These are phyloP conservation scores for Oryza meyeriana DNA, from an alignment of 176 grass and related monocot genomes.

Conservation along the genomic window DNA sequence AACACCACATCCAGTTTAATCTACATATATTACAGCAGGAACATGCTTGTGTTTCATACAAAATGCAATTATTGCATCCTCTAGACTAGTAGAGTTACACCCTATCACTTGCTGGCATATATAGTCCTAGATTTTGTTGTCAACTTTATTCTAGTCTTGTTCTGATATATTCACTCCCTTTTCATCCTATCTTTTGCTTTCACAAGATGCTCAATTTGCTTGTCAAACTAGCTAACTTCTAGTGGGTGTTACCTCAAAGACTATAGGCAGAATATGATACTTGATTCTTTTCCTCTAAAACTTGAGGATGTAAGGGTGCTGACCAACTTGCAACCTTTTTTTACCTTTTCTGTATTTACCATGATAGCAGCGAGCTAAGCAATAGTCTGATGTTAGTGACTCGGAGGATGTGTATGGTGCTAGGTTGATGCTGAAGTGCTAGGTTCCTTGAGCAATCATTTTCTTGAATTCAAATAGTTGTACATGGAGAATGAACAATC, in stretches of 20 bases:
- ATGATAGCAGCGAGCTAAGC: background rate
- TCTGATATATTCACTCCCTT: background rate
- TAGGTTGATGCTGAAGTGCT: background rate
- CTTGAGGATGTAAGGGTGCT: background rate
- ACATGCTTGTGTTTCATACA: constrained; percentile 1
- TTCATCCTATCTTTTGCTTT: constrained; percentile 27
- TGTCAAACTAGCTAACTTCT: constrained; percentile 27
- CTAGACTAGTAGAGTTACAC: background rate
- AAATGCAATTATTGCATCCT: constrained; percentile 24
- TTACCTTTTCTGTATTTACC: background rate
- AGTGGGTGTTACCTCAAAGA: background rate
- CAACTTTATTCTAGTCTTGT: constrained; percentile 29
- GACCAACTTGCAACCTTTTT: background rate
- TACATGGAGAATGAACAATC: background rate
- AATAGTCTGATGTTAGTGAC: background rate
- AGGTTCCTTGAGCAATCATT: background rate
- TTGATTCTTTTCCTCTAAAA: background rate
- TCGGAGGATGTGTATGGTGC: background rate
- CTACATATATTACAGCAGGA: background rate
- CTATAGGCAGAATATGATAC: background rate
- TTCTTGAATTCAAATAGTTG: background rate
- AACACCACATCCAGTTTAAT: constrained; percentile 25
- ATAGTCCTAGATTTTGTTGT: constrained; percentile 2
- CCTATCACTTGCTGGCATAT: background rate
- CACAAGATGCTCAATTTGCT: constrained; percentile 34